Conservation (phyloP, 345 rosid genomes). For the Eucalyptus regnans region DNA sequence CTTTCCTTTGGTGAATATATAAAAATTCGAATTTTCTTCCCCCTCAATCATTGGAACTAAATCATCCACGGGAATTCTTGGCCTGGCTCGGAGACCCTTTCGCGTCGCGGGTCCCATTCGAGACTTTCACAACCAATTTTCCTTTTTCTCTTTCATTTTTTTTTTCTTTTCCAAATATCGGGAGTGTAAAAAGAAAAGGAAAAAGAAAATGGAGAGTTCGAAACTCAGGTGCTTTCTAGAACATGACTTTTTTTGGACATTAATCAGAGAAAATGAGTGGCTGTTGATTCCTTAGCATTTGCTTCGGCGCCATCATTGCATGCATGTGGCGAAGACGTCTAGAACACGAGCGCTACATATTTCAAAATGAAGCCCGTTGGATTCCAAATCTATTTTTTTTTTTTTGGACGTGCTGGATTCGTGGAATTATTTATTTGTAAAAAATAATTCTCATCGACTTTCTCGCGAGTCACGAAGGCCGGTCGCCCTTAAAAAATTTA, state of each 20-base stretch:
- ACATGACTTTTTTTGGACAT: neutral
- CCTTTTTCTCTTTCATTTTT: no score
- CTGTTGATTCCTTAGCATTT: neutral
- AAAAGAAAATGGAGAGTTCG: neutral
- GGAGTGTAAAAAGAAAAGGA: neutral
- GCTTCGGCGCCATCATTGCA: neutral
- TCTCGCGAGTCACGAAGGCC: accelerated
- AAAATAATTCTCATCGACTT: neutral
- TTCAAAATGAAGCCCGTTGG: neutral
- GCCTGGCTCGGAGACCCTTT: neutral
- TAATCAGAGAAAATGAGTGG: neutral
- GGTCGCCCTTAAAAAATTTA: neutral
- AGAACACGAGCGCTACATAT: no score
- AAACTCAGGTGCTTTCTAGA: neutral
- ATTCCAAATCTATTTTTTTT: neutral
- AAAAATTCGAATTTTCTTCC: neutral
- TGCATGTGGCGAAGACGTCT: neutral
- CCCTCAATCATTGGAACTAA: neutral
- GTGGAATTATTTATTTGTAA: neutral
- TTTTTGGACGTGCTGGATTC: neutral
- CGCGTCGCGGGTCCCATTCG: neutral
- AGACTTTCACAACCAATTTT: neutral
- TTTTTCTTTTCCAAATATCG: neutral
- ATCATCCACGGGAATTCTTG: neutral
- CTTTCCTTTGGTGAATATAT: neutral